Evolutionary conservation across 805 yeast species (phyloP).

Genomic region (Candida odintsovae): DNA sequence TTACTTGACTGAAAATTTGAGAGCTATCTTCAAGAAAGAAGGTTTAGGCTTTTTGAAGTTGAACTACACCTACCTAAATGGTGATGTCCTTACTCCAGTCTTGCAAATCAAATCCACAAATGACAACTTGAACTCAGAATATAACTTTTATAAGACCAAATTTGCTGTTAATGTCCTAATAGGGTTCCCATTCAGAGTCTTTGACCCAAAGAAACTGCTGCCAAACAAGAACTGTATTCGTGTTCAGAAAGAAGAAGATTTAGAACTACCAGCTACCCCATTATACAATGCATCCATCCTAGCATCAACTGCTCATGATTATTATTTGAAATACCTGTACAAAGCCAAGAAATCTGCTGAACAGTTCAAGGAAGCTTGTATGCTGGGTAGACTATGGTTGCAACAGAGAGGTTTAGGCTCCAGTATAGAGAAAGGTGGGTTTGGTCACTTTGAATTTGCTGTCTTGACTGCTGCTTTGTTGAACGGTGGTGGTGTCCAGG

Average conservation of each 20-base stretch:
- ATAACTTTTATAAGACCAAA: constrained; percentile 62
- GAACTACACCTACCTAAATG: constrained; percentile 67
- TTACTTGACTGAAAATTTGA: constrained; percentile 62
- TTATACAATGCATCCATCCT: constrained; percentile 78
- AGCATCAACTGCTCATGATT: constrained; percentile 60
- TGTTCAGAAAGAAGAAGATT: constrained; percentile 35
- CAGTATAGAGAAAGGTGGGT: constrained; percentile 63
- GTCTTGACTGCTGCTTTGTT: constrained; percentile 73
- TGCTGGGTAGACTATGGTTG: constrained; percentile 85
- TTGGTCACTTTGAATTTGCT: constrained; percentile 90
- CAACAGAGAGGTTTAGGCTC: constrained; percentile 79
- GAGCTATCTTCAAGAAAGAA: constrained; percentile 44
- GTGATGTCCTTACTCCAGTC: constrained; percentile 72
- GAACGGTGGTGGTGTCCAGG: constrained; percentile 74
- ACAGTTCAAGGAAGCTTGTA: constrained; percentile 81
- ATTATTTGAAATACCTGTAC: constrained; percentile 70
- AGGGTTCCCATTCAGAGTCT: constrained; percentile 65
- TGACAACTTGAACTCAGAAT: constrained; percentile 37
- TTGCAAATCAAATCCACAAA: constrained; percentile 55
- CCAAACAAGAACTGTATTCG: constrained; percentile 83
- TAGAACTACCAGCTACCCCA: constrained; percentile 69
- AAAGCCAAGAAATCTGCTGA: constrained; percentile 71
- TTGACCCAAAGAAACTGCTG: constrained; percentile 68
- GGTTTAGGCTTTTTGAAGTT: constrained; percentile 43
- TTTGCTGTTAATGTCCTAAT: constrained; percentile 67